Base-by-base conservation (phyloP, 1,284 basidiomycete species). In the Ustilago esculenta region DNA sequence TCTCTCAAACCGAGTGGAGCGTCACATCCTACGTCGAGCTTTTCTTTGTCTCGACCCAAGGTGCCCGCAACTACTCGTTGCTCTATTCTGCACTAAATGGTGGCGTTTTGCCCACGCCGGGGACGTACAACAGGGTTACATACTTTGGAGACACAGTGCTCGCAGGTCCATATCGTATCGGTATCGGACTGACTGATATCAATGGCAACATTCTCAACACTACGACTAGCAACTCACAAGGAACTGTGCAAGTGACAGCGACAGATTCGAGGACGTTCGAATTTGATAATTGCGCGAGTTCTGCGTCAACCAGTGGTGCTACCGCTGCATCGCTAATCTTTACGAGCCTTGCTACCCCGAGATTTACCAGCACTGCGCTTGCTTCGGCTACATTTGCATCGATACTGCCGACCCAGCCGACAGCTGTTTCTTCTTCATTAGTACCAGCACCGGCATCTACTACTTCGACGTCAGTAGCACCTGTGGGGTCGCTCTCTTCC, bases 1-100 rank as follows among this genome's bases (percentile, higher is more conserved):
- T 65, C 36, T 40, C 34, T 4, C 49, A 44, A 23, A 29, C 50
- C n/a, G 61, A 65, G 34, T 65, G 61, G 61, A 53, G 40, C 15
- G 46, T 54, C 15, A 25, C 55, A 1, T 53, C 50, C 17, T 53
- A 46, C 18, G 25, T 65, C 36, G 37, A 65, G 24, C 55, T 65
- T 24, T 53, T 50, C 41, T 58, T 65, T 32, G 23, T 49, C 18
- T 45, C 50, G 4, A 43, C 44, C 2, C 27, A 32, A 7, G 41
- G 45, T 2, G 45, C 20, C 4, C 50, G 33, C 24, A 65, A 57
- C 39, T 65, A 65, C 55, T 58, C 55, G 6, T 17, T 54, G 17
- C 42, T 54, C n/a, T 65, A 54, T 37, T 50, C 50, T 1, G 50
- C 55, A 1, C 18, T 29, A 4, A 9, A 5, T 6, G 32, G 15